Evolutionary conservation across 306 rosid genomes (phyloP).

Genomic region (Cucurbita maxima): DNA sequence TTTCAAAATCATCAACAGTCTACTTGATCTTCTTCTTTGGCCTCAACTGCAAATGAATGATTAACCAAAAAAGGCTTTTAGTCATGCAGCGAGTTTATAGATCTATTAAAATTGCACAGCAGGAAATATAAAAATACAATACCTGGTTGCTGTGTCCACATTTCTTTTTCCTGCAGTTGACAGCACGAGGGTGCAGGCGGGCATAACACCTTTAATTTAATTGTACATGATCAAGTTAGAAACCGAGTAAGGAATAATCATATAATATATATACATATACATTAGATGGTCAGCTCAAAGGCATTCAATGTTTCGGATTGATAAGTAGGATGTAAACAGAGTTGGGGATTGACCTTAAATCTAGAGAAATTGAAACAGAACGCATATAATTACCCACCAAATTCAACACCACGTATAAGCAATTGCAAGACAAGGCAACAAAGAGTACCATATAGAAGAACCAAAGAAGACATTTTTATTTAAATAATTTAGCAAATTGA

Average conservation of each 20-base stretch:
- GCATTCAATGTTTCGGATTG: not conserved
- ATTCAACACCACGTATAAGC: not conserved
- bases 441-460: not conserved
- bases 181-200: conserved; percentile 97
- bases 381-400: not conserved
- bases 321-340: not conserved
- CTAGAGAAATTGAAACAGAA: not conserved
- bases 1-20: conserved; percentile 8
- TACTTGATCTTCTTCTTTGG: conserved; percentile 99
- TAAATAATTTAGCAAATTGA: not conserved
- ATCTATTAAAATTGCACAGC: not conserved
- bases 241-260: not conserved
- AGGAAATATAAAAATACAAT: conserved; percentile 5
- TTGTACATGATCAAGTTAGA: not conserved
- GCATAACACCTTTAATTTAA: conserved; percentile 61
- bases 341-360: not conserved
- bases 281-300: not conserved
- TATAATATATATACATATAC: no score
- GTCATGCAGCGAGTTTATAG: not conserved
- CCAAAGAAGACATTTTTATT: no score
- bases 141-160: conserved; percentile 99
- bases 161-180: conserved; percentile 99
- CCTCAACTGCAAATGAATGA: conserved; percentile 62
- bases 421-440: not conserved
- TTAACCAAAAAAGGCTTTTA: not conserved